Conservation (phyloP, 164 flowering plant species). For the Sextonia rubra region DNA sequence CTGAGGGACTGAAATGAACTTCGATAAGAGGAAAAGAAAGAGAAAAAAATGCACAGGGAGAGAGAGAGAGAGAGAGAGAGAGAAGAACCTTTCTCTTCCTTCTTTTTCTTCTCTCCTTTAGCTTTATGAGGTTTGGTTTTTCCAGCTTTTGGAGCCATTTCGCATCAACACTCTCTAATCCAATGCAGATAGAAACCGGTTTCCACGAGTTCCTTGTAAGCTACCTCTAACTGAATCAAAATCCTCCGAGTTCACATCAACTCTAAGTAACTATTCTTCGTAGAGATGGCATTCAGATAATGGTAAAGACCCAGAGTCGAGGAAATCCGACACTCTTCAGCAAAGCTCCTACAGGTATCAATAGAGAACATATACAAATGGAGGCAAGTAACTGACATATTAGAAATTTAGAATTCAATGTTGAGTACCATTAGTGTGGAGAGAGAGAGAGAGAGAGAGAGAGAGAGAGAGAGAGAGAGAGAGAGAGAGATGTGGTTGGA, state of each 20-base stretch:
- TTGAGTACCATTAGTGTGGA: no score
- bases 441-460: not conserved
- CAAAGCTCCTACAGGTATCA: not conserved
- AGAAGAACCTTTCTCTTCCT: constrained; percentile 78
- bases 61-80: not conserved
- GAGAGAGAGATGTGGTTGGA: not conserved
- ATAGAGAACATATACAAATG: not conserved
- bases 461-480: constrained; percentile 5
- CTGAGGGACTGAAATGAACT: not conserved
- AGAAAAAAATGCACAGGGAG: not conserved
- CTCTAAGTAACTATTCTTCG: not conserved
- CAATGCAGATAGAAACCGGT: not conserved
- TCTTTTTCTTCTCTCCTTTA: constrained; percentile 93
- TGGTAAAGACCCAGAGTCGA: not conserved
- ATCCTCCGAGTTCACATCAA: not conserved
- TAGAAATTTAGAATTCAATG: no score
- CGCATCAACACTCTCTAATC: constrained; percentile 12
- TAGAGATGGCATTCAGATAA: no score
- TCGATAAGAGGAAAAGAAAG: not conserved
- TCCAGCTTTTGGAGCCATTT: constrained; percentile 86
- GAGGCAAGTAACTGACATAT: not conserved
- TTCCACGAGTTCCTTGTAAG: not conserved
- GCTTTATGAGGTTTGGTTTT: constrained; percentile 72
- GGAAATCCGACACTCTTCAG: not conserved
- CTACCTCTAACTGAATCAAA: not conserved